Conservation (phyloP, 2,329 filamentous ascomycete species). For the Rosellinia necatrix region DNA sequence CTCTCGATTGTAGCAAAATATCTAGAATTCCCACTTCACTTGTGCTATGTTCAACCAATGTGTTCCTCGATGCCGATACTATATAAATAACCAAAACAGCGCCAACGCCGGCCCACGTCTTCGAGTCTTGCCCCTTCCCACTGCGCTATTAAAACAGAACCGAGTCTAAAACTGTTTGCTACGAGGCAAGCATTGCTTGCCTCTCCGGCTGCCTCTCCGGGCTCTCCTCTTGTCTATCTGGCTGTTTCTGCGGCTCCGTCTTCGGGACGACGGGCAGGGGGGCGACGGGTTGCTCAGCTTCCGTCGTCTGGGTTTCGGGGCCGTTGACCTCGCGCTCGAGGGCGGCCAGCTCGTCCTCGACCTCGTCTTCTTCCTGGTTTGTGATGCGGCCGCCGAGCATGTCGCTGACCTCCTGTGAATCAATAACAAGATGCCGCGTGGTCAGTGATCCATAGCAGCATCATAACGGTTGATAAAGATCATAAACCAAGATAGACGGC, state of each 20-base stretch:
- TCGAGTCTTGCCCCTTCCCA: slow-evolving; percentile 7
- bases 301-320: no score
- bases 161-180: slow-evolving; percentile 16
- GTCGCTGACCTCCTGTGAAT: slow-evolving; percentile 79
- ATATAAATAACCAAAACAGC: slow-evolving; percentile 19
- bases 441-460: slow-evolving; percentile 18
- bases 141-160: slow-evolving; percentile 4
- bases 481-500: no score
- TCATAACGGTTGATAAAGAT: no score
- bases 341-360: slow-evolving; percentile 90
- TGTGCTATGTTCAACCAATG: slow-evolving; percentile 1
- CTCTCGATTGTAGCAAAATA: background rate
- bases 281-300: no score
- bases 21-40: background rate
- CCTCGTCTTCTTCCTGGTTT: slow-evolving; percentile 95
- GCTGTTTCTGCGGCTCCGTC: slow-evolving; percentile 34
- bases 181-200: slow-evolving; percentile 48
- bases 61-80: slow-evolving; percentile 20
- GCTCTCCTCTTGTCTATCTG: slow-evolving; percentile 25
- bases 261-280: slow-evolving; percentile 40
- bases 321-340: slow-evolving; percentile 66
- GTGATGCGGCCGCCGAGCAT: slow-evolving; percentile 88
- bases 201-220: slow-evolving; percentile 41
- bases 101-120: slow-evolving; percentile 1
- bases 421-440: background rate